Evolutionary conservation across 108 stramenopile genomes (phyloP).

Genomic region (Nitzschia putrida): DNA sequence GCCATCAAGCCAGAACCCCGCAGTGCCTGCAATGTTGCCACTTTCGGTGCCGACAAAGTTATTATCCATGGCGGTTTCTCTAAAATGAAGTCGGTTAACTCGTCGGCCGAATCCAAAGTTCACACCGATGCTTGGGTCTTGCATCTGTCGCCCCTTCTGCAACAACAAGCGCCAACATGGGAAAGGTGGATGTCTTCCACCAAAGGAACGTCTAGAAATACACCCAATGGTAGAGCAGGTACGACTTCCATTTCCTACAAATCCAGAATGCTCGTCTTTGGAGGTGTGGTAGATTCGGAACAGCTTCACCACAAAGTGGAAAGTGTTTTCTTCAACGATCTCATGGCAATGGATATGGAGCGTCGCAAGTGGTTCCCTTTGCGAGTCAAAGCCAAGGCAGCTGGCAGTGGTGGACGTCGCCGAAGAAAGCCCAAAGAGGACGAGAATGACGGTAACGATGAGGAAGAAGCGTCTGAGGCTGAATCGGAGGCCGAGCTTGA

Average conservation of each 20-base stretch:
- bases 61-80: slow-evolving; percentile 85
- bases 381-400: slow-evolving; percentile 48
- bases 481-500: slow-evolving; percentile 25
- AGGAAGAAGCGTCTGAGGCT: slow-evolving; percentile 11
- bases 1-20: slow-evolving; percentile 76
- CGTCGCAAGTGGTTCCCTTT: slow-evolving; percentile 85
- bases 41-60: slow-evolving; percentile 56
- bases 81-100: slow-evolving; percentile 60
- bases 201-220: slow-evolving; percentile 37
- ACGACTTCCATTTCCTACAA: slow-evolving; percentile 62
- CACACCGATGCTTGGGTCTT: slow-evolving; percentile 85
- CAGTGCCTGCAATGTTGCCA: slow-evolving; percentile 75
- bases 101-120: slow-evolving; percentile 63
- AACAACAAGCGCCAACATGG: slow-evolving; percentile 78
- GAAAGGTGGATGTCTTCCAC: slow-evolving; percentile 68
- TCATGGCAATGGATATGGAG: slow-evolving; percentile 82
- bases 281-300: slow-evolving; percentile 85
- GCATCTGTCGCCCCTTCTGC: slow-evolving; percentile 68
- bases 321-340: slow-evolving; percentile 85
- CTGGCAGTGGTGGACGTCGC: slow-evolving; percentile 45
- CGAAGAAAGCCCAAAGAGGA: slow-evolving; percentile 22
- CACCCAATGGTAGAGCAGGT: slow-evolving; percentile 71
- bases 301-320: slow-evolving; percentile 72
- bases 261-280: slow-evolving; percentile 77
- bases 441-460: slow-evolving; percentile 24